Evolutionary conservation across 1,284 basidiomycete genomes (phyloP).

Genomic region (Puccinia coronata): DNA sequence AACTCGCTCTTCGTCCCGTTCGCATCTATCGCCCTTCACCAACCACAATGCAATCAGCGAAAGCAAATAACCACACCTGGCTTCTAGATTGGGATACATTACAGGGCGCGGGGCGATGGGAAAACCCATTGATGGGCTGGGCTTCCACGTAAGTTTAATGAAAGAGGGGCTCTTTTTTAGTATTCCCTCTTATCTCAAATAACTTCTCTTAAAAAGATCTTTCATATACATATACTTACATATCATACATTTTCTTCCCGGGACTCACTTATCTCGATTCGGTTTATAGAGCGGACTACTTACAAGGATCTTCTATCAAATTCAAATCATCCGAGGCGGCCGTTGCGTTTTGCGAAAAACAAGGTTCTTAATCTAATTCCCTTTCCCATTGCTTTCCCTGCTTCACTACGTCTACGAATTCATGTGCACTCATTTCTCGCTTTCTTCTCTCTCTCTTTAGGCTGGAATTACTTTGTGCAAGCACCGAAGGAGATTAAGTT

Average conservation of each 20-base stretch:
- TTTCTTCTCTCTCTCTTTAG: constrained; percentile 4
- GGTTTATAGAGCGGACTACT: constrained; percentile 79
- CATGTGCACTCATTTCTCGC: no score
- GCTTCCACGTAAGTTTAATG: constrained; percentile 76
- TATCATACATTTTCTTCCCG: no score
- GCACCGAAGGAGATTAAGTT: constrained; percentile 60
- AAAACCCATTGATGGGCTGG: constrained; percentile 98
- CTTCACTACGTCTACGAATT: no score
- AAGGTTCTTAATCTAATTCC: constrained; percentile 64
- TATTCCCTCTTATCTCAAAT: no score
- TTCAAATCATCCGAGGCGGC: constrained; percentile 91
- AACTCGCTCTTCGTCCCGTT: constrained; percentile 81
- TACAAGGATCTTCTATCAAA: constrained; percentile 85
- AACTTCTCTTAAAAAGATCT: no score
- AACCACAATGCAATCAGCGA: constrained; percentile 92
- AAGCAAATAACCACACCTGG: constrained; percentile 84
- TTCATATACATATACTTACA: no score
- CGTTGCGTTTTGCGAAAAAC: constrained; percentile 88
- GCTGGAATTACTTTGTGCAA: constrained; percentile 59
- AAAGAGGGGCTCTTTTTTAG: no score
- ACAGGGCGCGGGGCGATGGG: constrained; percentile 86
- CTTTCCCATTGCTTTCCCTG: not conserved
- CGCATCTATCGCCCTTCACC: constrained; percentile 91
- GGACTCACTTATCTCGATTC: no score
- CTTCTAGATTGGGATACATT: constrained; percentile 92